A percentile compares a stretch with the other conserved stretches of the same genome.
These are phyloP conservation scores for Gypsophila paniculata DNA, from an alignment of 179 eudicot genomes.

Conservation along the genomic window DNA sequence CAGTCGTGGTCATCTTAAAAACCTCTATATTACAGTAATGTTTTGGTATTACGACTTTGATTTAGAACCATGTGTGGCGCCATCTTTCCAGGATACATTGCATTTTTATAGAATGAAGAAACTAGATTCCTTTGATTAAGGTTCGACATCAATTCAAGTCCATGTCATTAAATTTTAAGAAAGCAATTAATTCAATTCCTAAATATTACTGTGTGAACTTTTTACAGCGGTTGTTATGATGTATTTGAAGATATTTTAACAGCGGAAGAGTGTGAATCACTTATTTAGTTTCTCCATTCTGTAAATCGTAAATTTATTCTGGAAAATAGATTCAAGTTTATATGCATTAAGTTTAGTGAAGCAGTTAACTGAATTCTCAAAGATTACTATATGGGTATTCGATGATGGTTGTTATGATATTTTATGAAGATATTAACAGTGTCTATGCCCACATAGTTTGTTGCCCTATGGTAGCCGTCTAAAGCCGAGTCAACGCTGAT, in stretches of 20 bases:
- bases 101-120: too few species aligned
- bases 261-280: background rate
- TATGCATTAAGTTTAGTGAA: slow-evolving; percentile 8
- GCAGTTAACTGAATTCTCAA: slow-evolving; percentile 11
- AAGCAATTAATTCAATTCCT: slow-evolving; percentile 12
- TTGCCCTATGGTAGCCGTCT: slow-evolving; percentile 29
- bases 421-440: slow-evolving; percentile 3
- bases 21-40: too few species aligned
- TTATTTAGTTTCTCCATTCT: background rate
- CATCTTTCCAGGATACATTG: too few species aligned
- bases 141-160: background rate
- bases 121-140: slow-evolving; percentile 1
- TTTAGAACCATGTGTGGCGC: background rate
- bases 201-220: background rate
- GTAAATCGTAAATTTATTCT: background rate
- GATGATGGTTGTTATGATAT: slow-evolving; percentile 2
- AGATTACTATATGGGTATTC: background rate
- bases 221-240: background rate
- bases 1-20: too few species aligned
- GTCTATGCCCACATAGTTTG: background rate
- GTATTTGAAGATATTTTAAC: slow-evolving; percentile 1
- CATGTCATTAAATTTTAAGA: background rate
- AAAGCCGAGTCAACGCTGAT: slow-evolving; percentile 31
- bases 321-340: background rate
- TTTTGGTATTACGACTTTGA: too few species aligned